Conservation (phyloP, 768 basidiomycete genomes). For the Vararia minispora region DNA sequence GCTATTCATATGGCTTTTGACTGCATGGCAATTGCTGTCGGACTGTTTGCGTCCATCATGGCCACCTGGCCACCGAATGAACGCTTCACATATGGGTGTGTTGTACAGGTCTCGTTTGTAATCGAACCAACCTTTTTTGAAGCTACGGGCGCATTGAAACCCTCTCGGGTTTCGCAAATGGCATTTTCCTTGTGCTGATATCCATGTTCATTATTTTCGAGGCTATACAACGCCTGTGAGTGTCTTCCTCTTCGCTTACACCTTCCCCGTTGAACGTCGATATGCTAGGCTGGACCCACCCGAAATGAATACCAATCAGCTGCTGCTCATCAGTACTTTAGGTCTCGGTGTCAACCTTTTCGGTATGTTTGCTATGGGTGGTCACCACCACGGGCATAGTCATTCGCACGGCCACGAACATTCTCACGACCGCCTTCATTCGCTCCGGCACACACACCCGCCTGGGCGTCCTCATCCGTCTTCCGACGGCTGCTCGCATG, state of each 20-base stretch:
- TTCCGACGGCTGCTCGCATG: no score
- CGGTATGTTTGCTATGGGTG: slow-evolving; percentile 98
- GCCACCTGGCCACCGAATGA: slow-evolving; percentile 96
- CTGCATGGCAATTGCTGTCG: slow-evolving; percentile 94
- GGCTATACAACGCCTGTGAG: slow-evolving; percentile 86
- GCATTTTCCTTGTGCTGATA: slow-evolving; percentile 86
- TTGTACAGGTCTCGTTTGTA: slow-evolving; percentile 2
- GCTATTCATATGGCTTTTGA: slow-evolving; percentile 99
- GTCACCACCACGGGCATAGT: slow-evolving; percentile 73
- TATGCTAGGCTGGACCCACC: slow-evolving; percentile 72
- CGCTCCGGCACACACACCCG: slow-evolving; percentile 4
- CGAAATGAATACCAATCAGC: slow-evolving; percentile 93
- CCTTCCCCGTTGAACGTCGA: not conserved
- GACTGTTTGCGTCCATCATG: slow-evolving; percentile 93
- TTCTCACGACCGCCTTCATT: slow-evolving; percentile 22
- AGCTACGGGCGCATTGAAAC: slow-evolving; percentile 97
- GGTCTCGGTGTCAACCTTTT: slow-evolving; percentile 93
- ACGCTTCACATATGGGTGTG: slow-evolving; percentile 89
- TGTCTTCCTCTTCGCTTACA: not conserved
- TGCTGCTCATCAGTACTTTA: slow-evolving; percentile 78
- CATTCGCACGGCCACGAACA: slow-evolving; percentile 24
- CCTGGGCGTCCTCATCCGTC: not conserved
- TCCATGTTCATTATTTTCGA: slow-evolving; percentile 98
- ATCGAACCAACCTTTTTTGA: slow-evolving; percentile 2
- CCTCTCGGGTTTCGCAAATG: slow-evolving; percentile 95